These are phyloP conservation scores for Micractinium conductrix DNA, from an alignment of 139 green algal species.

Conservation along the genomic window DNA sequence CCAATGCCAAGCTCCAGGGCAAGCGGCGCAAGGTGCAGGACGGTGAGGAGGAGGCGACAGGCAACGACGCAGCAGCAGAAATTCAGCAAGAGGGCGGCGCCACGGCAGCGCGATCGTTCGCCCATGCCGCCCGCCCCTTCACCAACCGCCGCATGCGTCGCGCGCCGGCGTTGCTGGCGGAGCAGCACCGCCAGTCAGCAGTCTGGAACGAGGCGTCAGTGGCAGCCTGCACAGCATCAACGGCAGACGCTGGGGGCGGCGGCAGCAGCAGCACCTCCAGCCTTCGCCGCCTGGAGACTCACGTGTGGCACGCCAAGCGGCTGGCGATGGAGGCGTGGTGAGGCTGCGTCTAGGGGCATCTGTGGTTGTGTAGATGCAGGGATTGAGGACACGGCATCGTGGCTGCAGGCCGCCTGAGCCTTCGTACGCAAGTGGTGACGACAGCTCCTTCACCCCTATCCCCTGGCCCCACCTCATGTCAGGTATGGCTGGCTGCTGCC, in stretches of 20 bases:
- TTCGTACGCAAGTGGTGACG: too few species aligned
- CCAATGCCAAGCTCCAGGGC: conserved; percentile 39
- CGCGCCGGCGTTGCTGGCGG: conserved; percentile 50
- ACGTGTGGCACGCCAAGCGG: conserved; percentile 76
- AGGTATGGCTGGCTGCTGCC: conserved; percentile 70
- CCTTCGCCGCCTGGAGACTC: conserved; percentile 62
- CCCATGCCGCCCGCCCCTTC: not conserved
- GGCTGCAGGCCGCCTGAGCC: too few species aligned
- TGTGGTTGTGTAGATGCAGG: too few species aligned
- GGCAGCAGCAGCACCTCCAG: not conserved
- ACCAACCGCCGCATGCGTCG: conserved; percentile 67
- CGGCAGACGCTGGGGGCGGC: not conserved
- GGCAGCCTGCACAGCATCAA: not conserved
- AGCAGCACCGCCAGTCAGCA: not conserved
- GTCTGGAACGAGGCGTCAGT: conserved; percentile 34
- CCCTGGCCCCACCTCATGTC: too few species aligned
- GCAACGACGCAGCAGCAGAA: not conserved
- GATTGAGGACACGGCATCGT: too few species aligned
- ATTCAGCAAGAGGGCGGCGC: not conserved
- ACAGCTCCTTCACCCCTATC: too few species aligned
- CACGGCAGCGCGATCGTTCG: not conserved
- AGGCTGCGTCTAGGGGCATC: too few species aligned
- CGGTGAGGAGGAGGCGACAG: not conserved
- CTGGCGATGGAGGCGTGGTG: conserved; percentile 57
- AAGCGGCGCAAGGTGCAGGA: conserved; percentile 14